Base-by-base conservation (phyloP, 495 filamentous ascomycete genomes). In the Penicillium crystallinum region DNA sequence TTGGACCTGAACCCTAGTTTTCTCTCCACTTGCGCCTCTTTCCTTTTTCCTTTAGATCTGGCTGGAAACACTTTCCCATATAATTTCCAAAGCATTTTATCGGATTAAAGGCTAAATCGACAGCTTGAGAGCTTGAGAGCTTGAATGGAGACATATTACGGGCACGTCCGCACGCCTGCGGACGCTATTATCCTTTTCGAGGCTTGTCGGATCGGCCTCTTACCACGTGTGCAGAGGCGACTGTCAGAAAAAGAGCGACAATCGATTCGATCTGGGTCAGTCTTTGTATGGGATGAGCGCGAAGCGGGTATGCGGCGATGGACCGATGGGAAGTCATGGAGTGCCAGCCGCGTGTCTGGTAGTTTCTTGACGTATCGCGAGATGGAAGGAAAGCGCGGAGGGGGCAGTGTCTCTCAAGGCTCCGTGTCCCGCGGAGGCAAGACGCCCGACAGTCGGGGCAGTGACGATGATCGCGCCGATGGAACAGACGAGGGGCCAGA, bases 241-340 rank as follows among this genome's bases (percentile, higher is more conserved):
- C 71, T 98, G 55, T 97, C 95, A 17, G 93, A 98, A 70, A 98
- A 98, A 68, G 93, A 98, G 70, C 83, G 93, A 35, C 91, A 96
- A 59, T 84, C 87, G 6, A 98, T 98, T 62, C 84, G 87, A 54
- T 95, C 92, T 2, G 93, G 93, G 15, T 97, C 95, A 0, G 92
- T 98, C 7, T 98, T 97, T 63, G 93, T 98, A 29, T 98, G 93
- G 93, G 95, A 97, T 70, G 93, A 98, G 76, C 78, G 92, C 57
- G 93, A 98, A 77, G 93, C 93, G 8, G 93, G 93, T 48, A 98
- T 98, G 93, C 81, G 93, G 51, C 78, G 93, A 69, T 98, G 93
- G 93, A 98, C 93, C 0, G 93, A 98, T 60, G 93, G 93, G 18
- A 98, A 98, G 67, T 97, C 93, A 37, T 98, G 93, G 93, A 97